Evolutionary conservation across 1,139 yeast genomes (phyloP), one percentile per base, ranked within the genome.

Genomic region (Blastobotrys malaysiensis): DNA sequence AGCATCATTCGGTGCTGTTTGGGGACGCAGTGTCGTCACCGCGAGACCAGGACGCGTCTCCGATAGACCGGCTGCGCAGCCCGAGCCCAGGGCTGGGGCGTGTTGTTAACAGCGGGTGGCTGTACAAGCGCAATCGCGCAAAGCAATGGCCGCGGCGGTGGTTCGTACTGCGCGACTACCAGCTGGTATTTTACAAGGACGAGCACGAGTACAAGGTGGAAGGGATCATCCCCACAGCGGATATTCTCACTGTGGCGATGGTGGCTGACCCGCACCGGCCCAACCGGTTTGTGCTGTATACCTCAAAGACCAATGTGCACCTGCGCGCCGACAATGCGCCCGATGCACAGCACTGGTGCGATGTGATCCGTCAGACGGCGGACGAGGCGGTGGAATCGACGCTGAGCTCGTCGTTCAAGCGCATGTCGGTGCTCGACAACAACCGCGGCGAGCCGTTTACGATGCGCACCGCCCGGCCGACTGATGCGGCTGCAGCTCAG

Each of bases 131-230:
- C 22, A 63, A 65, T 46, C 66, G 65, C 52, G 58, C 65, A 44
- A 58, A 67, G 62, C 60, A 64, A 44, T 81, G 84, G 84, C 76
- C 74, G 60, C 71, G 73, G 56, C 68, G 74, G 44, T 83, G 88
- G 88, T 79, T 81, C 59, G 84, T 81, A 2, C 69, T 83, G n/a
- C 69, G 88, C 44, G 71, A 72, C 18, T 73, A 77, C 50, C 86
- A 81, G 62, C 69, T 83, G 43, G 73, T 83, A 14, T 81, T 79
- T 65, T 83, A 83, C 65, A 81, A 81, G 62, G 84, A 82, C 61
- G 74, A 77, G 14, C 69, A 75, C 6, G 88, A 83, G 62, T 77
- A 81, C 64, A 80, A 81, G 63, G 82, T 86, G 0, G 70, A 75
- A 47, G 73, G 71, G 50, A 83, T 83, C 11, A 71, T 81, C 18